Percentiles rank a stretch among this genome's conserved stretches.
Evolutionary conservation across 805 yeast species (phyloP).

Genomic region (Monosporozyma unispora): DNA sequence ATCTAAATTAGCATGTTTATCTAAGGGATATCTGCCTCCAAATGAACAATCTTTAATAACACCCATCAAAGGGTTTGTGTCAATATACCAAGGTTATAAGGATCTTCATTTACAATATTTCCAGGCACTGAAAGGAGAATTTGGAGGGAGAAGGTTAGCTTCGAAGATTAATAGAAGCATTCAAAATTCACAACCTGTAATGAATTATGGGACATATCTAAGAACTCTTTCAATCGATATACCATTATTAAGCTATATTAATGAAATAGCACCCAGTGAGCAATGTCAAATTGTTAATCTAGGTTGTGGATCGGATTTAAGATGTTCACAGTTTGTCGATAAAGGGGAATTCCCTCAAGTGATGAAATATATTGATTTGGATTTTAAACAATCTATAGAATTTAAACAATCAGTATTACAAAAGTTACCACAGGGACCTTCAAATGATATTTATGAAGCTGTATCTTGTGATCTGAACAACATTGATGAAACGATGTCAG

Average conservation of each 20-base stretch:
- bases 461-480: slow-evolving; percentile 31
- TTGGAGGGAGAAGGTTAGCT: slow-evolving; percentile 12
- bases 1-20: slow-evolving; percentile 47
- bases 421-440: background rate
- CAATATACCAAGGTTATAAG: slow-evolving; percentile 7
- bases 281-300: slow-evolving; percentile 49
- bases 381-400: slow-evolving; percentile 39
- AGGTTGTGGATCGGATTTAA: slow-evolving; percentile 62
- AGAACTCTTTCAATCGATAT: slow-evolving; percentile 46
- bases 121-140: slow-evolving; percentile 6
- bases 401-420: slow-evolving; percentile 31
- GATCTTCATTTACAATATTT: slow-evolving; percentile 19
- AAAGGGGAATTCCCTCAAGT: slow-evolving; percentile 16
- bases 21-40: slow-evolving; percentile 41
- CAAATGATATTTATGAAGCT: slow-evolving; percentile 21
- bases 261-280: background rate
- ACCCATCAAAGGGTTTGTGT: slow-evolving; percentile 4
- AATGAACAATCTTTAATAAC: background rate
- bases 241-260: slow-evolving; percentile 36
- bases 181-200: slow-evolving; percentile 45
- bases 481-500: slow-evolving; percentile 17
- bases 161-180: slow-evolving; percentile 15
- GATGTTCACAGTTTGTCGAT: slow-evolving; percentile 35
- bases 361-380: slow-evolving; percentile 39
- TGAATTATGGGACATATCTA: slow-evolving; percentile 62